A percentile compares a stretch with the other conserved stretches of the same genome.
Evolutionary conservation across 2,329 filamentous ascomycete genomes (phyloP).

Genomic region (Trichoderma sp.): DNA sequence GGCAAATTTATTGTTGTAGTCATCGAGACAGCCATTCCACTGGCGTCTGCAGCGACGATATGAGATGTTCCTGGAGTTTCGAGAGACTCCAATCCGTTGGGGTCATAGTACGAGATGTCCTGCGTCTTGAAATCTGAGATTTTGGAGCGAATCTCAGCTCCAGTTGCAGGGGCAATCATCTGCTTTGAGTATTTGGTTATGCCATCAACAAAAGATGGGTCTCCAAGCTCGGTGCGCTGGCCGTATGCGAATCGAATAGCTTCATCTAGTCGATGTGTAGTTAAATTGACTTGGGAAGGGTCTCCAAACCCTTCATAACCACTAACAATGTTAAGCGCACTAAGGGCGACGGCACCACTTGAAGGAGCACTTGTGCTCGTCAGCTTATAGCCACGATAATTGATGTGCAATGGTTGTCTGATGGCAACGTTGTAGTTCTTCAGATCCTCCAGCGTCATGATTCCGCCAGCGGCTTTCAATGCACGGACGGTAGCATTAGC

Average conservation of each 20-base stretch:
- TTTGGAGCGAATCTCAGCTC: constrained; percentile 49
- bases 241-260: constrained; percentile 81
- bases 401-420: constrained; percentile 57
- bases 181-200: constrained; percentile 60
- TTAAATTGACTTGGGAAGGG: constrained; percentile 52
- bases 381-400: constrained; percentile 68
- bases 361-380: constrained; percentile 67
- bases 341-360: constrained; percentile 67
- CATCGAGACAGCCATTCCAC: constrained; percentile 69
- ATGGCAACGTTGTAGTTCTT: constrained; percentile 67
- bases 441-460: constrained; percentile 72
- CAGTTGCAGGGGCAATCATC: constrained; percentile 60
- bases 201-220: constrained; percentile 65
- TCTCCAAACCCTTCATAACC: constrained; percentile 66
- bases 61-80: constrained; percentile 68
- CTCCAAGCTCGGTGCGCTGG: constrained; percentile 67
- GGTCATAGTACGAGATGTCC: constrained; percentile 44
- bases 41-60: constrained; percentile 63
- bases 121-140: constrained; percentile 42
- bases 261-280: constrained; percentile 78
- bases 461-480: constrained; percentile 62
- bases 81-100: constrained; percentile 43
- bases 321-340: constrained; percentile 70
- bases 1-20: constrained; percentile 80
- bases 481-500: constrained; percentile 67